Evolutionary conservation across 2,329 filamentous ascomycete species (phyloP).

Genomic region (Ilyonectria robusta): DNA sequence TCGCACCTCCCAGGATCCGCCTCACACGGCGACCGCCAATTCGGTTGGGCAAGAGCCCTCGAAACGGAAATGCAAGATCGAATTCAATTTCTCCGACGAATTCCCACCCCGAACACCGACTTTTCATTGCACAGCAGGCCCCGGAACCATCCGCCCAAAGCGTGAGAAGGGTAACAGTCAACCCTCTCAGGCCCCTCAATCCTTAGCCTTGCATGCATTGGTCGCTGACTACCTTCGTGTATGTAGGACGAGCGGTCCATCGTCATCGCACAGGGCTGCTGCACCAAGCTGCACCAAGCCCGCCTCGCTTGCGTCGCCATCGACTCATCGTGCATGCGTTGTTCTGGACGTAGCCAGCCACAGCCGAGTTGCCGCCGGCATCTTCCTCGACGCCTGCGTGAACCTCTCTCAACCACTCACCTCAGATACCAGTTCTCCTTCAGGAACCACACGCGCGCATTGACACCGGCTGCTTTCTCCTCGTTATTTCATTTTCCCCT

Average conservation of each 20-base stretch:
- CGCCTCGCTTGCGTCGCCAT: constrained; percentile 13
- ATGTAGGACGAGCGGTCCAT: background rate
- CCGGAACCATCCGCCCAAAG: no score
- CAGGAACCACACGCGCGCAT: constrained; percentile 20
- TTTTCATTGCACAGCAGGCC: background rate
- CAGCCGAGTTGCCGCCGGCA: constrained; percentile 34
- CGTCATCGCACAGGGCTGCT: background rate
- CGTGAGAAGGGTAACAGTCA: background rate
- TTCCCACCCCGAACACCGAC: background rate
- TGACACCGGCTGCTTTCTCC: background rate
- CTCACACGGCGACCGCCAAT: background rate
- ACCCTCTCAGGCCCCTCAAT: background rate
- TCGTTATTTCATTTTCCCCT: constrained; percentile 7
- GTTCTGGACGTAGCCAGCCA: constrained; percentile 11
- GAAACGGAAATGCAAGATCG: background rate
- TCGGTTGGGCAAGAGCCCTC: background rate
- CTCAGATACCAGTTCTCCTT: constrained; percentile 8
- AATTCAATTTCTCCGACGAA: background rate
- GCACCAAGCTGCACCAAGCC: constrained; percentile 7
- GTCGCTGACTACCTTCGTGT: background rate
- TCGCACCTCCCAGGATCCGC: background rate
- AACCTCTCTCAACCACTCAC: constrained; percentile 20
- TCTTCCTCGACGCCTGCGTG: constrained; percentile 23
- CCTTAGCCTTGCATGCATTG: constrained; percentile 25
- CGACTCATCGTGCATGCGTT: constrained; percentile 3